These are phyloP conservation scores for Nannochloropsis granulata DNA, from an alignment of 108 stramenopile species.

Conservation along the genomic window DNA sequence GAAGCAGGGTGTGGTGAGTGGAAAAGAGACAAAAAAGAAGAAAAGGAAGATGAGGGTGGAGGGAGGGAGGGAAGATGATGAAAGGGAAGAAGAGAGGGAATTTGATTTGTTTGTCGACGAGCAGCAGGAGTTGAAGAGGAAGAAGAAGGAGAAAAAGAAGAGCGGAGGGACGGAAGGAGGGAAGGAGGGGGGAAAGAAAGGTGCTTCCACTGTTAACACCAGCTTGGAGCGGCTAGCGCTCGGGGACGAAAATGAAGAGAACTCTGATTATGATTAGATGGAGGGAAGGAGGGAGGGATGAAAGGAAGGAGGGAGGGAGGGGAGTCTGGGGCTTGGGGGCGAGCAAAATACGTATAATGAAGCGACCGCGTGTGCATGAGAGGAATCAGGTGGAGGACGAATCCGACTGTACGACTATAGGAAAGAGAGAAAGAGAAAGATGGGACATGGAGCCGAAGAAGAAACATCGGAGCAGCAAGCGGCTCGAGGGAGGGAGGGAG, in stretches of 20 bases:
- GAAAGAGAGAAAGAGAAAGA: too few relatives aligned
- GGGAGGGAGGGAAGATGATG: background rate
- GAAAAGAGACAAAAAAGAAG: background rate
- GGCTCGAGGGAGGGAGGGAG: too few relatives aligned
- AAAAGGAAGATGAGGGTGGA: background rate
- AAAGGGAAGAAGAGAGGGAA: background rate
- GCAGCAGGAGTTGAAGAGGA: background rate
- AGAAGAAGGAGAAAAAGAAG: background rate
- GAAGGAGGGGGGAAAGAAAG: background rate
- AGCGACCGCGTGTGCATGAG: too few relatives aligned
- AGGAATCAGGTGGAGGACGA: too few relatives aligned
- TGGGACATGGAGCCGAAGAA: too few relatives aligned
- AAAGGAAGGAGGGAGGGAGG: too few relatives aligned
- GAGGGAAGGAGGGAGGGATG: too few relatives aligned
- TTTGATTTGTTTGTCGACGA: background rate
- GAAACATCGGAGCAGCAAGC: too few relatives aligned
- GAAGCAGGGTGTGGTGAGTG: too few relatives aligned
- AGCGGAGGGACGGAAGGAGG: background rate
- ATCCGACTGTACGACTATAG: too few relatives aligned
- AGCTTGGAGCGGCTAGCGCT: background rate
- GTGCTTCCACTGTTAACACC: background rate
- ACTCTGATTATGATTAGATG: background rate
- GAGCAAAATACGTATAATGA: too few relatives aligned
- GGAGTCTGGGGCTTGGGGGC: too few relatives aligned
- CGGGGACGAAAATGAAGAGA: background rate